A percentile compares a stretch with the other conserved stretches of the same genome.
Evolutionary conservation across 1,284 basidiomycete genomes (phyloP).

Genomic region (Gomphus bonarii): DNA sequence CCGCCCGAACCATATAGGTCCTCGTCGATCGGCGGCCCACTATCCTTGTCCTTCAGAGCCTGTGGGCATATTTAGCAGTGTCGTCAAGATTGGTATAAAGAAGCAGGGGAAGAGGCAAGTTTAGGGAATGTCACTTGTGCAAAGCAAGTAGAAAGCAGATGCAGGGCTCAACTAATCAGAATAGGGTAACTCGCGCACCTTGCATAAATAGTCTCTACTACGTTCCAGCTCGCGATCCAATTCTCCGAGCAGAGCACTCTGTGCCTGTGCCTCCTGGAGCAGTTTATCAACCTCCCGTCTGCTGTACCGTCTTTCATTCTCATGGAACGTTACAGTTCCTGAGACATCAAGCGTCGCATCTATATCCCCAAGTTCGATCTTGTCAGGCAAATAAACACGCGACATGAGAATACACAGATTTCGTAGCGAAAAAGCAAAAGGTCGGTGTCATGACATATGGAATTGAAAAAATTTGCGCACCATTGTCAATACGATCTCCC

Average conservation of each 20-base stretch:
- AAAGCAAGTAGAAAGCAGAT: not conserved
- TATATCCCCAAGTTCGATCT: slow-evolving; percentile 65
- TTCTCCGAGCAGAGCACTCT: slow-evolving; percentile 36
- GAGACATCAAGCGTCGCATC: slow-evolving; percentile 50
- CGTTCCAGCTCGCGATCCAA: slow-evolving; percentile 49
- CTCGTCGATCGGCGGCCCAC: not conserved
- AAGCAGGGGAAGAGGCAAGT: not conserved
- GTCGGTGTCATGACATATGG: not conserved
- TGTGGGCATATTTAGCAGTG: not conserved
- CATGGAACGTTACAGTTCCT: slow-evolving; percentile 64
- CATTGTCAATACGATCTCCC: slow-evolving; percentile 57
- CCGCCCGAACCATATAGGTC: not conserved
- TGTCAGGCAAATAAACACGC: not conserved
- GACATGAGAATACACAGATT: not conserved
- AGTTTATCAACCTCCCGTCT: slow-evolving; percentile 56
- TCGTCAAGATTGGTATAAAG: not conserved
- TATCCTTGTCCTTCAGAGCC: not conserved
- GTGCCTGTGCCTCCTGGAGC: slow-evolving; percentile 48
- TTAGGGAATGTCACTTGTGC: not conserved
- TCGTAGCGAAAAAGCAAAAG: not conserved
- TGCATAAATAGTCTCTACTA: slow-evolving; percentile 57
- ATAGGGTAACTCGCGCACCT: slow-evolving; percentile 30
- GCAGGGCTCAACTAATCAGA: not conserved
- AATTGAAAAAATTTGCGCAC: slow-evolving; percentile 29
- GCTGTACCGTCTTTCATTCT: slow-evolving; percentile 48